Evolutionary conservation across 1,139 yeast genomes (phyloP).

Genomic region (Kurtzmaniella quercitrusa): DNA sequence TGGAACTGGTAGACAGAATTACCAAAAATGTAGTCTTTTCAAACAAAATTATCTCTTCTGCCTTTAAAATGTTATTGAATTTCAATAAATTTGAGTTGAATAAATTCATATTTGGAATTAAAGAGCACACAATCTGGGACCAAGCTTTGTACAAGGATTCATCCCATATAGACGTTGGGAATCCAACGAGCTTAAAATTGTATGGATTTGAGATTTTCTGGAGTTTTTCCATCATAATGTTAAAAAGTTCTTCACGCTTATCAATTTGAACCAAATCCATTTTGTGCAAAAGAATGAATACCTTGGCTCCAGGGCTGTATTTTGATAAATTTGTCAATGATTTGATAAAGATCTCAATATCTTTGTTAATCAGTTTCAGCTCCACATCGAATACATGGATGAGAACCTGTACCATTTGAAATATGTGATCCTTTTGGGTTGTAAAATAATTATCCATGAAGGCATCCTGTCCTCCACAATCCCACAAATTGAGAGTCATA

Average conservation of each 20-base stretch:
- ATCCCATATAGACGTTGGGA: conserved; percentile 97
- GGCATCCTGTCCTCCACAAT: conserved; percentile 97
- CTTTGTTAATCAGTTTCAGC: conserved; percentile 86
- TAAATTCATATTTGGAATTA: conserved; percentile 84
- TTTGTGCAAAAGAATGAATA: conserved; percentile 87
- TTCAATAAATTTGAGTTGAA: conserved; percentile 75
- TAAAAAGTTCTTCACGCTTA: conserved; percentile 78
- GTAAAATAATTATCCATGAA: conserved; percentile 93
- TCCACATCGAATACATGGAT: conserved; percentile 97
- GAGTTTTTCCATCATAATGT: conserved; percentile 77
- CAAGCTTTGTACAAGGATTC: conserved; percentile 95
- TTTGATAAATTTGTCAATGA: conserved; percentile 79
- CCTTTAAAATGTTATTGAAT: conserved; percentile 73
- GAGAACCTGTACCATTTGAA: conserved; percentile 94
- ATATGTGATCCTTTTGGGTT: conserved; percentile 83
- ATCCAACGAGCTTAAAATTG: conserved; percentile 79
- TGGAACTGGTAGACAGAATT: conserved; percentile 64
- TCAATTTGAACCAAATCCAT: conserved; percentile 94
- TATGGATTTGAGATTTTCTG: conserved; percentile 74
- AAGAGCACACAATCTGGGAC: conserved; percentile 92
- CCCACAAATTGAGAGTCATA: conserved; percentile 95
- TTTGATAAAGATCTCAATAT: conserved; percentile 85
- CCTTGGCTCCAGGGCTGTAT: conserved; percentile 87
- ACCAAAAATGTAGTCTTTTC: conserved; percentile 93
- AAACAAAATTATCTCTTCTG: conserved; percentile 86